These are phyloP conservation scores for Sporothrix mexicana DNA, from an alignment of 2,329 filamentous ascomycete genomes.

Conservation along the genomic window DNA sequence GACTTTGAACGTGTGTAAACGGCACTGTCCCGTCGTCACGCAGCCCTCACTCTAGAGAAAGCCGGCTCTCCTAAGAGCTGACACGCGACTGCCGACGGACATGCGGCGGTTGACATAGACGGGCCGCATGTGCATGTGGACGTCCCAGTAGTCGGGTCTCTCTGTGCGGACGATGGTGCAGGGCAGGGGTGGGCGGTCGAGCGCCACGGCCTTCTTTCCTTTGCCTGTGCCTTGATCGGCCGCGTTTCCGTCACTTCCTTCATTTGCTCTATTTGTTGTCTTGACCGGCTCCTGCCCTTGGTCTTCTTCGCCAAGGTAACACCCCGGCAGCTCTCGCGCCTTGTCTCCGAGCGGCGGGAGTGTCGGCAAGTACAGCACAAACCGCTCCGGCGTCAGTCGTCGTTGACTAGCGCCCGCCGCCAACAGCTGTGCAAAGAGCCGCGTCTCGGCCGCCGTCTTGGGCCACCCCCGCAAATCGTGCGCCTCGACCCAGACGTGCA, in stretches of 20 bases:
- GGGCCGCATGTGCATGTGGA: slow-evolving; percentile 20
- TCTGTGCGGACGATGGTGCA: slow-evolving; percentile 27
- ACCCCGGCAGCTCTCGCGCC: neutral
- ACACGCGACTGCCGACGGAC: slow-evolving; percentile 22
- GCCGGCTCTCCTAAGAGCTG: neutral
- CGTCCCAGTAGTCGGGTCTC: slow-evolving; percentile 26
- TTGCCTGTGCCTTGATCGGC: neutral
- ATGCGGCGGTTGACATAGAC: slow-evolving; percentile 18
- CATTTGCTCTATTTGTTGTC: neutral
- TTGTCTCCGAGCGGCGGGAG: neutral
- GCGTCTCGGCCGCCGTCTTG: slow-evolving; percentile 42
- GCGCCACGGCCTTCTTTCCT: neutral
- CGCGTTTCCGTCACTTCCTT: neutral
- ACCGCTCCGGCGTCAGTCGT: slow-evolving; percentile 1
- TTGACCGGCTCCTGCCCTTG: neutral
- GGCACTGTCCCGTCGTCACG: neutral
- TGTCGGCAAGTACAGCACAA: slow-evolving; percentile 27
- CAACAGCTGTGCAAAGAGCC: slow-evolving; percentile 40
- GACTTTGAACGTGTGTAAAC: neutral
- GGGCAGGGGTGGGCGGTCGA: neutral
- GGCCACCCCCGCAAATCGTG: slow-evolving; percentile 43
- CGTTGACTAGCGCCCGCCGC: slow-evolving; percentile 4
- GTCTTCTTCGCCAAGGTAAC: slow-evolving; percentile 21
- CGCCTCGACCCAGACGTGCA: slow-evolving; percentile 43
- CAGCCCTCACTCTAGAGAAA: neutral